phyloP scores from a whole-genome alignment of 75 land plant genomes.

The Sequoiadendron giganteum region DNA sequence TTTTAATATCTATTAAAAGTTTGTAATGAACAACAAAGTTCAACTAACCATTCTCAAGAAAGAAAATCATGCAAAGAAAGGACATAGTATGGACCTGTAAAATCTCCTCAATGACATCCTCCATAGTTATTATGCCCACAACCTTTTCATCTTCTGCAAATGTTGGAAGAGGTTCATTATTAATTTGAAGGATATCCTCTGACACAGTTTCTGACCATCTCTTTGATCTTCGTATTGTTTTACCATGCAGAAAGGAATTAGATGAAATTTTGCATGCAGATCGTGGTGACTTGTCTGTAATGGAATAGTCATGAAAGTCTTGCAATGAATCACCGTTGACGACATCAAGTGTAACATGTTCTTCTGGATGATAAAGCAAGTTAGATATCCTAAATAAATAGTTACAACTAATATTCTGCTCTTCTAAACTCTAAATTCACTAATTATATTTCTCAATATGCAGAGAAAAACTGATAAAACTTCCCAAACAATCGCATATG shows the following conservation, averaged over 20 bases:
- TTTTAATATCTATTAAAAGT: neutral
- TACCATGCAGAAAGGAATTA: neutral
- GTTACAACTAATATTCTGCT: neutral
- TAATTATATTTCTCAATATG: neutral
- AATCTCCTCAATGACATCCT: constrained; percentile 86
- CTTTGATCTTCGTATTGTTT: neutral
- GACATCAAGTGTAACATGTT: neutral
- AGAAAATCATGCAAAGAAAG: neutral
- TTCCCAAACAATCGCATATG: neutral
- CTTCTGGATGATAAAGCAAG: neutral
- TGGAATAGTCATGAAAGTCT: neutral
- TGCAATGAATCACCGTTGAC: neutral
- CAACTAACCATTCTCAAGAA: neutral
- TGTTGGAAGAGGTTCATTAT: constrained; percentile 18
- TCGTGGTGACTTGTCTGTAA: neutral
- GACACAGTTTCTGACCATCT: constrained; percentile 27
- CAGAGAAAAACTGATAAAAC: neutral
- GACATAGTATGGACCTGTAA: constrained; percentile 45
- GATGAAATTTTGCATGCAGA: neutral
- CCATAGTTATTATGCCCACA: constrained; percentile 65
- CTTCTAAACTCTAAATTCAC: neutral
- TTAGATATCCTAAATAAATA: neutral
- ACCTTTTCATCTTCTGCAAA: constrained; percentile 47
- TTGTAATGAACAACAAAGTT: neutral
- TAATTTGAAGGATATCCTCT: constrained; percentile 38